Evolutionary conservation across 441 rosid genomes (phyloP), one percentile per base, ranked within the genome.

Genomic region (Melastoma candidum): DNA sequence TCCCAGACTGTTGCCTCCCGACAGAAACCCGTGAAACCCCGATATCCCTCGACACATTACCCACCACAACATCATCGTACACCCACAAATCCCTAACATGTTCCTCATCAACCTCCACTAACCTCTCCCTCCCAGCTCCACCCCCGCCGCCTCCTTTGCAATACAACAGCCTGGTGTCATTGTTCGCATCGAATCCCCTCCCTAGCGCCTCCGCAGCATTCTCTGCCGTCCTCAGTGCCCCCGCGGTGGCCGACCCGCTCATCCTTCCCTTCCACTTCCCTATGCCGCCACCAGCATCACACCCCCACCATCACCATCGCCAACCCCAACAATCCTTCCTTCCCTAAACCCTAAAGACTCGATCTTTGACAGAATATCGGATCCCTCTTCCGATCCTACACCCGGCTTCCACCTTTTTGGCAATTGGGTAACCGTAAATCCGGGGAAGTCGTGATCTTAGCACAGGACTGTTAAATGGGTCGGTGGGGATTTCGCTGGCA

Each of bases 121-220:
- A 53, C 63, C 78, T 66, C 50, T 77, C 71, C 49, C 82, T 85
- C 0, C 71, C 67, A n/a, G 63, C 65, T 12, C 86, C 93, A 49
- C 78, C 71, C 47, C 82, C 88, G 0, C 71, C 67, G 12, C 64
- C 65, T 11, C 88, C 93, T 65, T 85, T 85, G 60, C 94, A 85
- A 39, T 85, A 82, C 66, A 85, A 51, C 66, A 85, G 61, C 77
- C 94, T 78, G 36, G 87, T 76, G 65, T 85, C 89, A 39, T 59
- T 80, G 61, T 80, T 85, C 43, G 76, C 89, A 73, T 82, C 94
- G 51, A 85, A 85, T 4, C 94, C 94, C 58, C 83, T 75, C 41
- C 94, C 94, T 24, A 85, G 57, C 3, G 83, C 89, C 65, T 75
- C 79, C 39, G 80, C 85, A 0, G 89, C 72, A 66, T 74, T 80